phyloP scores from a whole-genome alignment of 495 filamentous ascomycete species.

The Opeltia flavorubescens region DNA sequence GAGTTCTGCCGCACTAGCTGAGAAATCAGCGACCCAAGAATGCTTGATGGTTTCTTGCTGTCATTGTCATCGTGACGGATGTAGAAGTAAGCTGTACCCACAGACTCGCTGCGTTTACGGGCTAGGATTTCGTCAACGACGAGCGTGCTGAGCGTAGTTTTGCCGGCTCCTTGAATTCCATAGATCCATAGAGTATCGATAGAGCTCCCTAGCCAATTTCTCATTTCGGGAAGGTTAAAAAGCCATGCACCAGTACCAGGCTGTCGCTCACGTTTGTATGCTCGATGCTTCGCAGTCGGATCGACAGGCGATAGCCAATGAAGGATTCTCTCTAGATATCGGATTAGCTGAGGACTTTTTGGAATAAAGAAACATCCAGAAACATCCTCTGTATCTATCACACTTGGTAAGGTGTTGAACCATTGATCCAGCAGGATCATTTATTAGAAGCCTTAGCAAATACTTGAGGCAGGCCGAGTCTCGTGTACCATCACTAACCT shows the following conservation, averaged over 20 bases:
- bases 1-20: conserved; percentile 2
- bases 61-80: conserved; percentile 37
- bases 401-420: no score
- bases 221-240: conserved; percentile 3
- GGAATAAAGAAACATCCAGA: neutral
- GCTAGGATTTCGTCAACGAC: conserved; percentile 18
- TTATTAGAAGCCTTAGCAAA: no score
- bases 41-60: conserved; percentile 27
- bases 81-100: conserved; percentile 35
- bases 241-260: conserved; percentile 4
- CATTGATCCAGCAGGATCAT: no score
- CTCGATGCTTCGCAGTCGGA: neutral
- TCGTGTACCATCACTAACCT: neutral
- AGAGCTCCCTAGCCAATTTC: conserved; percentile 1
- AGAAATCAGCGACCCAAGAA: conserved; percentile 2
- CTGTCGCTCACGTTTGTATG: neutral
- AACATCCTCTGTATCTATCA: no score
- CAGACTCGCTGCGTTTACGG: conserved; percentile 10
- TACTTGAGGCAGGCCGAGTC: neutral
- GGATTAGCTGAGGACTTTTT: neutral
- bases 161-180: conserved; percentile 37
- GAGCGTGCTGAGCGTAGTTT: conserved; percentile 32
- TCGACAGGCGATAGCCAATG: conserved; percentile 2
- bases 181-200: conserved; percentile 29
- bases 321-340: neutral